Evolutionary conservation across 371 early-diverging fungal species (phyloP).

Genomic region (Mortierella sp.): DNA sequence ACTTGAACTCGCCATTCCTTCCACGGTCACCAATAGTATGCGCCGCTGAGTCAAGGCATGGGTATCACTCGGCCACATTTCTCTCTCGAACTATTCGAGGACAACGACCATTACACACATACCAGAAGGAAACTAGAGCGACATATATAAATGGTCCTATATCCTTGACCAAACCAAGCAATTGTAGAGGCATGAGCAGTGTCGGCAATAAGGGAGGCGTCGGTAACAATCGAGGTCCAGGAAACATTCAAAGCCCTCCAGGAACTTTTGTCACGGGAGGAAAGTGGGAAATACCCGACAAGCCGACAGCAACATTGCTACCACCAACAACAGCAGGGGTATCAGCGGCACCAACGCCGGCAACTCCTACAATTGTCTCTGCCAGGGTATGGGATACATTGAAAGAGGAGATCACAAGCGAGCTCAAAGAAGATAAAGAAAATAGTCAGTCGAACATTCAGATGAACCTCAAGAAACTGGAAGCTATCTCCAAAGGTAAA

Average conservation of each 20-base stretch:
- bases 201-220: neutral
- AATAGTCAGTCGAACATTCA: constrained; percentile 29
- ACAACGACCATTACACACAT: neutral
- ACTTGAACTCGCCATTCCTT: neutral
- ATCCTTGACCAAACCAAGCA: constrained; percentile 4
- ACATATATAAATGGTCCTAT: neutral
- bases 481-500: constrained; percentile 45
- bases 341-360: neutral
- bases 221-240: neutral
- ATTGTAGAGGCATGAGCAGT: constrained; percentile 14
- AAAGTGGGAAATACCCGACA: neutral
- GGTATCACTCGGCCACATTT: neutral
- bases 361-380: neutral
- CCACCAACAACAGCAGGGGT: neutral
- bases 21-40: neutral
- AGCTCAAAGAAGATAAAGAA: constrained; percentile 11
- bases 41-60: neutral
- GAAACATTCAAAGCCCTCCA: neutral
- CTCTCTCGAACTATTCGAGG: neutral
- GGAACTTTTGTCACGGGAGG: constrained; percentile 21
- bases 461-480: constrained; percentile 41
- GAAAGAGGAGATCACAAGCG: constrained; percentile 13
- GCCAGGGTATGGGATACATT: constrained; percentile 27
- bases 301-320: neutral
- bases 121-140: neutral